Percentiles rank a stretch among this genome's conserved stretches.
These are phyloP conservation scores for Zopfia rhizophila DNA, from an alignment of 2,329 filamentous ascomycete species.

Conservation along the genomic window DNA sequence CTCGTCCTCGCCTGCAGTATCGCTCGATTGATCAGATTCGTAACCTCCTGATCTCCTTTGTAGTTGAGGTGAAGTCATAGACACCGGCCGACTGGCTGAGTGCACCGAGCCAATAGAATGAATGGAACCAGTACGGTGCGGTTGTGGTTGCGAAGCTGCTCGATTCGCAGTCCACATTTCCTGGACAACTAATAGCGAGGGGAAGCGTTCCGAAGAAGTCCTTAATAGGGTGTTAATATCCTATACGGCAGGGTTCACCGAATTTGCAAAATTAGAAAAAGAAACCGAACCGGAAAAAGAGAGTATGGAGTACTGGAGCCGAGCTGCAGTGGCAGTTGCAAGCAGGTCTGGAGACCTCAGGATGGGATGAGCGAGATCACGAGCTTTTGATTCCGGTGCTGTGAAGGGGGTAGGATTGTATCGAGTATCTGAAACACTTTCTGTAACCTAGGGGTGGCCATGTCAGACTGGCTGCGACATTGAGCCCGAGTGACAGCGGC, in stretches of 20 bases:
- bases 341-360: slow-evolving; percentile 24
- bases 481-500: slow-evolving; percentile 28
- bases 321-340: slow-evolving; percentile 5
- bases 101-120: slow-evolving; percentile 44
- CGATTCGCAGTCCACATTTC: slow-evolving; percentile 49
- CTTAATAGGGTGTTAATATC: too few species aligned
- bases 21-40: slow-evolving; percentile 46
- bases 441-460: slow-evolving; percentile 42
- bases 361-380: slow-evolving; percentile 22
- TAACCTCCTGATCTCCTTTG: slow-evolving; percentile 36
- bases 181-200: slow-evolving; percentile 13
- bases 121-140: slow-evolving; percentile 37
- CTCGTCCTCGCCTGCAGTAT: slow-evolving; percentile 41
- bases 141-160: slow-evolving; percentile 32
- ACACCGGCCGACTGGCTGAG: slow-evolving; percentile 35
- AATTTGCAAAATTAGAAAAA: too few species aligned
- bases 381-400: slow-evolving; percentile 34
- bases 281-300: too few species aligned
- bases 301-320: slow-evolving; percentile 7
- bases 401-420: slow-evolving; percentile 25
- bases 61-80: slow-evolving; percentile 37
- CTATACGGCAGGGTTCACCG: too few species aligned
- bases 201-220: slow-evolving; percentile 15
- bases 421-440: slow-evolving; percentile 40
- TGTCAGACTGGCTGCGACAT: slow-evolving; percentile 31